These are phyloP conservation scores for Lasiodiplodia sp. DNA, from an alignment of 2,329 filamentous ascomycete species.

Conservation along the genomic window DNA sequence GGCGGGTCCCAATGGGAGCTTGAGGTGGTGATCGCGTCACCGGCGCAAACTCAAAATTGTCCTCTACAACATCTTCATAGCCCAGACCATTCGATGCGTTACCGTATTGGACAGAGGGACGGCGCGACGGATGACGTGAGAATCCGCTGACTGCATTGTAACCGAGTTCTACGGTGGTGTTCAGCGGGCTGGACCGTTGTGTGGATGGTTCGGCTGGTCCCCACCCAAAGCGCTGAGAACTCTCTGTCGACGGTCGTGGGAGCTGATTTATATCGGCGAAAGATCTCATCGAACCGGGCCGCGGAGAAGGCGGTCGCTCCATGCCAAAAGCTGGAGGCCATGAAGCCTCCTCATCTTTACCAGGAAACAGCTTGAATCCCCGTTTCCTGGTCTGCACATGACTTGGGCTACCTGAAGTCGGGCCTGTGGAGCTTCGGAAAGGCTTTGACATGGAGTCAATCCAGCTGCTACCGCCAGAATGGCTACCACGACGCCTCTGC, in stretches of 20 bases:
- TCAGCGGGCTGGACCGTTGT: slow-evolving; percentile 47
- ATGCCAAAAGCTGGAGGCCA: slow-evolving; percentile 54
- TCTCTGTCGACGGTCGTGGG: slow-evolving; percentile 48
- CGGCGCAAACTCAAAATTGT: slow-evolving; percentile 58
- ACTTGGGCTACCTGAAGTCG: slow-evolving; percentile 44
- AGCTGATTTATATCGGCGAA: slow-evolving; percentile 41
- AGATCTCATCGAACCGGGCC: slow-evolving; percentile 73
- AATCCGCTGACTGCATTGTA: slow-evolving; percentile 60
- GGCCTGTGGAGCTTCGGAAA: slow-evolving; percentile 43
- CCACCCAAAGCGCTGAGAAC: slow-evolving; percentile 49
- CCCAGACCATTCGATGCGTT: slow-evolving; percentile 68
- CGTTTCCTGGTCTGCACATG: slow-evolving; percentile 53
- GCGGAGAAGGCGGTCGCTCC: slow-evolving; percentile 58
- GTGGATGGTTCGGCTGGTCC: slow-evolving; percentile 36
- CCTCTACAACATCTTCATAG: slow-evolving; percentile 60
- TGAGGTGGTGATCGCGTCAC: slow-evolving; percentile 62
- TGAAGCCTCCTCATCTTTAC: slow-evolving; percentile 54
- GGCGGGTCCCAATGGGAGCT: slow-evolving; percentile 81
- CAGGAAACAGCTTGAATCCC: slow-evolving; percentile 59
- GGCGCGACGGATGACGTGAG: slow-evolving; percentile 78
- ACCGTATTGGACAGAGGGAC: slow-evolving; percentile 80
- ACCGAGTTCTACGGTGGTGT: slow-evolving; percentile 50
- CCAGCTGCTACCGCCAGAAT: slow-evolving; percentile 61
- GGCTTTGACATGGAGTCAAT: slow-evolving; percentile 56
- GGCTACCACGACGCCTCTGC: slow-evolving; percentile 62